These are phyloP conservation scores for Rhizopogon roseolus DNA, from an alignment of 768 basidiomycete genomes.

Conservation along the genomic window DNA sequence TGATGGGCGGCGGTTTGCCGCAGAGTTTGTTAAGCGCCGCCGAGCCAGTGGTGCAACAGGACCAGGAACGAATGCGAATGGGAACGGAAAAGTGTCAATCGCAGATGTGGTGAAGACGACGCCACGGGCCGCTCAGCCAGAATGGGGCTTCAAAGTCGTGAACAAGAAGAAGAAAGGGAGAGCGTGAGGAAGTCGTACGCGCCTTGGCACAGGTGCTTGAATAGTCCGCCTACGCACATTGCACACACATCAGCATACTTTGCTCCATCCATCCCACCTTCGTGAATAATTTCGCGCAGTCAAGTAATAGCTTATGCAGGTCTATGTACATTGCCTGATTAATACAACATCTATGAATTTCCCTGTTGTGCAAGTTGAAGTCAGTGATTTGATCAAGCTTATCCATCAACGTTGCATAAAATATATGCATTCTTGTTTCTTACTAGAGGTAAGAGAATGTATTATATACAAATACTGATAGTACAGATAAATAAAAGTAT, in stretches of 20 bases:
- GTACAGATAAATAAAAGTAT: no score
- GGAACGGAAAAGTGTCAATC: slow-evolving; percentile 61
- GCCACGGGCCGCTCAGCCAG: slow-evolving; percentile 69
- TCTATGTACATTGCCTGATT: neutral
- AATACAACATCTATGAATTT: no score
- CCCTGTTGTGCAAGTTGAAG: no score
- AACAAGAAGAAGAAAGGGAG: slow-evolving; percentile 92
- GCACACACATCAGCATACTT: neutral
- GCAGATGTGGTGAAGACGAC: slow-evolving; percentile 89
- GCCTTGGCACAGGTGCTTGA: no score
- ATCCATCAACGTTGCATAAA: no score
- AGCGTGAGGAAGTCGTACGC: slow-evolving; percentile 26
- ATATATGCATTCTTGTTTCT: no score
- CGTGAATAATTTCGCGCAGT: neutral
- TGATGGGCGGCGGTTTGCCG: slow-evolving; percentile 91
- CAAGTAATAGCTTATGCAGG: neutral
- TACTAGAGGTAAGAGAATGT: no score
- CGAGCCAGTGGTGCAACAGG: slow-evolving; percentile 66
- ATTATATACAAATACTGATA: neutral
- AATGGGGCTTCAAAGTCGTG: slow-evolving; percentile 92
- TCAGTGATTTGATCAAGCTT: no score
- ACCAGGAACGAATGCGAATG: slow-evolving; percentile 19
- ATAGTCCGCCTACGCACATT: neutral
- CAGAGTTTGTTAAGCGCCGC: slow-evolving; percentile 84
- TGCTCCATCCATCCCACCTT: neutral